Evolutionary conservation across 2,329 filamentous ascomycete species (phyloP).

Genomic region (Teratosphaeria epicoccoides): DNA sequence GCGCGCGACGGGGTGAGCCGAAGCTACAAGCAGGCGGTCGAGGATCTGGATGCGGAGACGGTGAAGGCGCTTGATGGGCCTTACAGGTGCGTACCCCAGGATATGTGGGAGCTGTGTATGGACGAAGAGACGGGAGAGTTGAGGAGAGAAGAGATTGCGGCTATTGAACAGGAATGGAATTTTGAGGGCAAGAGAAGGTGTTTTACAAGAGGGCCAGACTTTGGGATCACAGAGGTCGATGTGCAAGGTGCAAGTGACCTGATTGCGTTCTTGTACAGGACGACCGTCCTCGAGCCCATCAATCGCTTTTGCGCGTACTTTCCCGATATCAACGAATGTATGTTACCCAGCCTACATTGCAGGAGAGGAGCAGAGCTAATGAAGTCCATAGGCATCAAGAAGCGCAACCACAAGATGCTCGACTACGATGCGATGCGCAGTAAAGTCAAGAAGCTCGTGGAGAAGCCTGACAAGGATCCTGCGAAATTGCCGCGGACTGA

Average conservation of each 20-base stretch:
- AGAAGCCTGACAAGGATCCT: constrained; percentile 98
- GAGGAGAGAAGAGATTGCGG: constrained; percentile 7
- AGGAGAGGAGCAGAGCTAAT: constrained; percentile 1
- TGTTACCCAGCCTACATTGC: constrained; percentile 17
- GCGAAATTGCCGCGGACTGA: constrained; percentile 92
- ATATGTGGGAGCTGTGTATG: constrained; percentile 9
- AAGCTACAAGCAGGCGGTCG: constrained; percentile 96
- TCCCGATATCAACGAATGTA: constrained; percentile 95
- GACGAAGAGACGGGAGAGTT: constrained; percentile 11
- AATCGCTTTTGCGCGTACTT: constrained; percentile 96
- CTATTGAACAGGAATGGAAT: constrained; percentile 21
- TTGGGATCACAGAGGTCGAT: background rate
- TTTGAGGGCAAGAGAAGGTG: constrained; percentile 15
- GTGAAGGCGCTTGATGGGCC: constrained; percentile 97
- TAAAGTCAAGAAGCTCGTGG: constrained; percentile 91
- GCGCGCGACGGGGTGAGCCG: constrained; percentile 89
- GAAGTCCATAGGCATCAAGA: constrained; percentile 64
- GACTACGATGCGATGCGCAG: constrained; percentile 95
- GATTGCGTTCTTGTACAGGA: constrained; percentile 40
- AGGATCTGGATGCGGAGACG: constrained; percentile 93
- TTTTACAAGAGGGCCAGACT: constrained; percentile 5
- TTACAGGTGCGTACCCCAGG: constrained; percentile 52
- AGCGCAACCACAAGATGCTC: constrained; percentile 94
- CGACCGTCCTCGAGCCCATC: constrained; percentile 92
- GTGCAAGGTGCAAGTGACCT: constrained; percentile 14